Base-by-base conservation (phyloP, 768 basidiomycete species). In the Tricholomella constricta region DNA sequence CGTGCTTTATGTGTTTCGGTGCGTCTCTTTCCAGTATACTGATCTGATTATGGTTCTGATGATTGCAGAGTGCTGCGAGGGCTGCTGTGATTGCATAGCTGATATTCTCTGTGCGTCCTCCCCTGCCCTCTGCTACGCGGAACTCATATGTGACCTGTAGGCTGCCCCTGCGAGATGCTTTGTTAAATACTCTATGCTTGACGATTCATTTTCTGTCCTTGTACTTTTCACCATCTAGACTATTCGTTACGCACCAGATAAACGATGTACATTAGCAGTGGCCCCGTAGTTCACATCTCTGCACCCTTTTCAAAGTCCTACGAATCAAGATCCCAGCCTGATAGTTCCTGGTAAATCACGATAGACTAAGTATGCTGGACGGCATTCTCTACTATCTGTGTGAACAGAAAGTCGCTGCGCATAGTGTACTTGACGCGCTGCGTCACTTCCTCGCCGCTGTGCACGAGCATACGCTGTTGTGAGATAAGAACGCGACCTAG, bases 141-240 rank as follows among this genome's bases (percentile, higher is more conserved):
- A 50, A 8, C 22, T n/a, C 27, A 26, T 9, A 23, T 31, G 9
- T 14, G n/a, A 5, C 27, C 26, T 0, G 7, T 47, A 89, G 87
- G 87, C 69, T 89, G 86, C 77, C 88, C 88, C 8, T 89, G 88
- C 74, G 88, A 89, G 72, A 81, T 88, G 81, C 84, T 82, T 66
- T 88, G 86, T 66, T 85, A 74, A 73, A 57, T n/a, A n/a, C n/a
- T n/a, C n/a, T n/a, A n/a, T n/a, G n/a, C n/a, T n/a, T n/a, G n/a
- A 46, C 9, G 10, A 32, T 32, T 10, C 31, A 32, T n/a, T n/a
- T n/a, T n/a, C n/a, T n/a, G n/a, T n/a, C n/a, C n/a, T n/a, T 32
- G 31, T 32, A 32, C 9, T 32, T n/a, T n/a, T n/a, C n/a, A 32
- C 14, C 31, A 29, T 29, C 29, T 29, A 11, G 6, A 29, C 29